Evolutionary conservation across 2,329 filamentous ascomycete genomes (phyloP), one percentile per base, ranked within the genome.

Genomic region (Fusarium odoratissimum): DNA sequence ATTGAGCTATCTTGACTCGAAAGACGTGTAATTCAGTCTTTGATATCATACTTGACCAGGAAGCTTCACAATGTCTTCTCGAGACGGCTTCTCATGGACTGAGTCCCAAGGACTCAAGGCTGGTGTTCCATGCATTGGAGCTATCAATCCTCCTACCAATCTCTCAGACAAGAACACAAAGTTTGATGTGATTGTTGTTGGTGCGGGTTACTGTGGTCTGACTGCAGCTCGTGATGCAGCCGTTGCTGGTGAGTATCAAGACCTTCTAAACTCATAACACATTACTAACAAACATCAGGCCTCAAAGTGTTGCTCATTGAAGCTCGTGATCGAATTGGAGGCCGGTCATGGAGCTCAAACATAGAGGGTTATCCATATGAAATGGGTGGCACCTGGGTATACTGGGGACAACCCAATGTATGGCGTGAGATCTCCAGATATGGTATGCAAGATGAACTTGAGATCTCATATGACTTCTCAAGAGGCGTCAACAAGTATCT

Each of bases 361-460:
- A 83, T 85, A 12, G 79, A 77, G 0, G 84, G 83, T 0, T 83
- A 86, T 19, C 80, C 81, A 0, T 86, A 82, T 54, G 86, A 87
- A 56, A 83, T 87, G 81, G 86, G 86, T 1, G 86, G 86, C 0
- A 86, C 85, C 0, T 87, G 84, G 84, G 80, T 87, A 1, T 83
- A 83, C 59, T 86, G 84, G 84, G 78, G 79, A 4, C 83, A 85
- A 54, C 77, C 84, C 0, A 82, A 84, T 37, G 76, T 85, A 6
- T 85, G 82, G 80, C 78, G 83, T 7, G 85, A 87, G 58, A 82
- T 87, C 6, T 78, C 80, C 1, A 74, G 84, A n/a, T 87, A 87
- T 63, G 76, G 80, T 7, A 83, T 87, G 80, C 78, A 80, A 19
- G 77, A 81, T 25, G 79, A 84, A 3, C 72, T 85, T 6, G 80